Evolutionary conservation across 23 red algal genomes (phyloP), one percentile per base, ranked within the genome.

Genomic region (Gracilaria caudata): DNA sequence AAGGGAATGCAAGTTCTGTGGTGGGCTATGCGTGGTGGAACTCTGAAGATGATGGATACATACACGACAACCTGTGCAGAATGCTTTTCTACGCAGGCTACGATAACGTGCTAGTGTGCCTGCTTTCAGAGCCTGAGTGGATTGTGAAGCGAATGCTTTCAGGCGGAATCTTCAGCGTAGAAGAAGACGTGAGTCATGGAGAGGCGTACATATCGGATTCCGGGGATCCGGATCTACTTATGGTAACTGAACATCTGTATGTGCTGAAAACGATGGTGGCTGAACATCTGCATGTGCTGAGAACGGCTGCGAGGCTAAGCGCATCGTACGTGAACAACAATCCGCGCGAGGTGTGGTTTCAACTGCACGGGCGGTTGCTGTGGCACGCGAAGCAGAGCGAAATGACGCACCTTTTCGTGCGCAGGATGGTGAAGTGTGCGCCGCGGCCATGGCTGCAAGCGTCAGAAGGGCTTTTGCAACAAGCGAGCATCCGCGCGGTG

Each of bases 311-410:
- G 12, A 54, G 75, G 30, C 10, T 77, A 35, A 38, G 71, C 26
- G 21, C 34, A 32, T 26, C 46, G 16, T 51, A 24, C n/a, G 29
- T 79, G 7, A 26, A 5, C 26, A 54, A 33, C 12, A 79, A 79
- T 35, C 20, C 38, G 29, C 46, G 75, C n/a, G 75, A 79, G 26
- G 29, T 59, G 8, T 79, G 29, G 19, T 79, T 79, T 79, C 75
- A 79, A 33, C 46, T 79, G 1, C 29, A 79, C 46, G 75, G 75
- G n/a, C 46, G 75, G 7, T 38, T 79, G 75, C n/a, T 79, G 32
- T 45, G 33, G 75, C 54, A 79, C 29, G 75, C 75, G 1, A 53
- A 44, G 25, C 75, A 32, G 57, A 25, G 29, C 29, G 46, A 79
- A 13, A 9, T 28, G 11, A 77, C 71, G 46, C 10, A 77, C 24